Base-by-base conservation (phyloP, 1,139 yeast species). In the Pichia inconspicua region DNA sequence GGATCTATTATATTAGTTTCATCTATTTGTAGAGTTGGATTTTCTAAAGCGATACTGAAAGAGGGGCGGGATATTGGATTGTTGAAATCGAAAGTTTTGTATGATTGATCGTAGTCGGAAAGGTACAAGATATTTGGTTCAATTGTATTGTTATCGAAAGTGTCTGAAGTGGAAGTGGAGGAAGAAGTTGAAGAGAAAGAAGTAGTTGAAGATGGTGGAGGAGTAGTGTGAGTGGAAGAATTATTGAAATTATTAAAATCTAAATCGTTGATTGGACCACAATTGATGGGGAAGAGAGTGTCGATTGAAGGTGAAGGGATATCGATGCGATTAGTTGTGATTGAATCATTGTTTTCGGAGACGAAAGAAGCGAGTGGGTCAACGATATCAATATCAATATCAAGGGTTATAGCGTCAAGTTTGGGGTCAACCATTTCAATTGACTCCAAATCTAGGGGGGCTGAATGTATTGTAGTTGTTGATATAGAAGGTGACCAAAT, bases 1-100 rank as follows among this genome's bases (percentile, higher is more conserved):
- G 34, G 11, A 12, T 22, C 22, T 22, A 14, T 12, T 5, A 14
- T 14, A 14, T 25, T n/a, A n/a, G 10, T 17, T 12, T 36, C 30
- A 40, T 37, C 40, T 6, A 37, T 22, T 3, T 10, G 14, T 5
- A 37, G 3, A 10, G n/a, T 22, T 15, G 25, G 14, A 14, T 27
- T 14, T n/a, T 14, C 19, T 30, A 14, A n/a, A 14, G 38, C 5
- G 10, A 28, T 28, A 28, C 10, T 28, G 6, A 30, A 30, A 1
- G 34, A 30, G 34, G 34, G 34, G 15, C 34, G 34, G 3, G 34
- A 27, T 27, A 27, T 11, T n/a, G 19, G 42, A 45, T 40, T 52
- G 53, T 15, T 54, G 53, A 41, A 55, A 46, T 28, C n/a, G 15
- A 19, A 11, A 22, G 17, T 22, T 37, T 37, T 37, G 15, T 37